phyloP scores from a whole-genome alignment of 2,329 filamentous ascomycete genomes.

The Microdochium trichocladiopsis region DNA sequence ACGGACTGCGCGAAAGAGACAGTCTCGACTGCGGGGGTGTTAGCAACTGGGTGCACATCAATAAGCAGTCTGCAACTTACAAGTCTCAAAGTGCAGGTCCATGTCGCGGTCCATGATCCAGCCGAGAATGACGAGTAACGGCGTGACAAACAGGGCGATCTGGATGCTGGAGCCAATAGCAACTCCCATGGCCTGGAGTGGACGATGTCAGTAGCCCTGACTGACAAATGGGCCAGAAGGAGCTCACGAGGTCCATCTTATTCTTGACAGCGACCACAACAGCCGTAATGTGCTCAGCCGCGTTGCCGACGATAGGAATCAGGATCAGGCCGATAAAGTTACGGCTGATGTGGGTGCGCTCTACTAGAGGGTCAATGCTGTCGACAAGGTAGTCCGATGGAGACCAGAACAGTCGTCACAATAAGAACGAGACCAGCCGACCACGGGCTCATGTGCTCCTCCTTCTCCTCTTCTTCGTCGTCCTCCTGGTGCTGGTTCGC shows the following conservation, averaged over 20 bases:
- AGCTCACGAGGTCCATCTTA: conserved; percentile 56
- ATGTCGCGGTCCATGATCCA: too few relatives aligned
- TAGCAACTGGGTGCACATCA: conserved; percentile 5
- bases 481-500: conserved; percentile 15
- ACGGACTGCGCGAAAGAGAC: too few relatives aligned
- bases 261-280: conserved; percentile 72
- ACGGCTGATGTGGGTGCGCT: too few relatives aligned
- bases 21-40: conserved; percentile 3
- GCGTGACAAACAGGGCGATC: too few relatives aligned
- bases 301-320: too few relatives aligned
- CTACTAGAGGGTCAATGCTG: too few relatives aligned
- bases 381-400: too few relatives aligned
- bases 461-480: conserved; percentile 33
- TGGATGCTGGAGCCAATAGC: too few relatives aligned
- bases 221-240: not conserved
- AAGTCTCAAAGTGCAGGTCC: conserved; percentile 79
- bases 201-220: conserved; percentile 3
- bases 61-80: conserved; percentile 16
- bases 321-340: too few relatives aligned
- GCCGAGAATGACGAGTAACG: too few relatives aligned
- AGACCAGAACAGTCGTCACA: conserved; percentile 61
- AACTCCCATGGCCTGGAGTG: conserved; percentile 60
- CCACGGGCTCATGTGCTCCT: conserved; percentile 51
- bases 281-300: too few relatives aligned
- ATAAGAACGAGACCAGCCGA: conserved; percentile 60